These are phyloP conservation scores for Pugionium cornutum DNA, from an alignment of 345 rosid species.

Conservation along the genomic window DNA sequence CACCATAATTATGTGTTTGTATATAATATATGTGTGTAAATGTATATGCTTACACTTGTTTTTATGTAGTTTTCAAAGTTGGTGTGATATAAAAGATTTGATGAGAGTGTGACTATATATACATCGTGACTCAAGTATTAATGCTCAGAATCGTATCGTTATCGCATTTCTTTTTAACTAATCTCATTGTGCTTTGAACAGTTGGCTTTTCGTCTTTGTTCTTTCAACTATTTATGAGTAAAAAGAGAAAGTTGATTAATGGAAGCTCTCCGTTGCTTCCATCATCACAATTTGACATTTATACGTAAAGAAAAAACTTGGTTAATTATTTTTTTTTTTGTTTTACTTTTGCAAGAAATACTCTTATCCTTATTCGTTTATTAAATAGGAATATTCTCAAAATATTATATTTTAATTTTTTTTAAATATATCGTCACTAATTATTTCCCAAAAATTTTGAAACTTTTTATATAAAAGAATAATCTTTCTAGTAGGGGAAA, in stretches of 20 bases:
- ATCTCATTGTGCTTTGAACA: constrained; percentile 28
- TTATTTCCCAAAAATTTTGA: no score
- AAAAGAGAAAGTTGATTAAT: constrained; percentile 25
- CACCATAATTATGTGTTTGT: constrained; percentile 32
- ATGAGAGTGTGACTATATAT: constrained; percentile 34
- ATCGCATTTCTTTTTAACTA: constrained; percentile 17
- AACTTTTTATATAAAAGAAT: no score
- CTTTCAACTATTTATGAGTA: constrained; percentile 23
- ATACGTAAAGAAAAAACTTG: constrained; percentile 8
- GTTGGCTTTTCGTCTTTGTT: constrained; percentile 20
- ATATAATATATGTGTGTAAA: constrained; percentile 13
- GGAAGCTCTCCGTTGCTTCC: constrained; percentile 29
- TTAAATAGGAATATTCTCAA: not conserved
- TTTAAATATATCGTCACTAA: no score
- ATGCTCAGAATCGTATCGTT: constrained; percentile 38
- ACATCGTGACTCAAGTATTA: constrained; percentile 24
- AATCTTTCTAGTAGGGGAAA: no score
- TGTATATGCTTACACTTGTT: not conserved
- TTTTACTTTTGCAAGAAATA: no score
- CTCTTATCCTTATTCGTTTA: no score
- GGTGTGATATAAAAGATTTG: constrained; percentile 11
- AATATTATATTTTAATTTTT: no score
- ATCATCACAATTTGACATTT: constrained; percentile 34
- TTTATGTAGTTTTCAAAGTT: constrained; percentile 34
- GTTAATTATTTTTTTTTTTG: not conserved